Evolutionary conservation across 495 filamentous ascomycete species (phyloP).

Genomic region (Podospora tetraspora): DNA sequence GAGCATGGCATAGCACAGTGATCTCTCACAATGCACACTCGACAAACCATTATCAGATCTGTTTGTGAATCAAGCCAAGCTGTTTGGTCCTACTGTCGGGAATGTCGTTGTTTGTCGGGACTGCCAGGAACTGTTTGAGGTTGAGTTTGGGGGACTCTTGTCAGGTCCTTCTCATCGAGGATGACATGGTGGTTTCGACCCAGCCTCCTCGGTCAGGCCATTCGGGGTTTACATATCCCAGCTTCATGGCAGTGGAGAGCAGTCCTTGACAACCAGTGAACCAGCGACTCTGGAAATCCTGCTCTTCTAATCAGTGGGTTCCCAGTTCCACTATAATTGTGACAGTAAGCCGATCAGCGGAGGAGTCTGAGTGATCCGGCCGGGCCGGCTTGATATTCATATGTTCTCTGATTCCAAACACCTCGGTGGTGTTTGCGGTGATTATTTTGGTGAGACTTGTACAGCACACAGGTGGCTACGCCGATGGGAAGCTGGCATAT

Average conservation of each 20-base stretch:
- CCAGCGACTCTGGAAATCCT: neutral
- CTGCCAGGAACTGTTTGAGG: neutral
- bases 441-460: neutral
- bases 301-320: neutral
- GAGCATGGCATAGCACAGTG: slow-evolving; percentile 28
- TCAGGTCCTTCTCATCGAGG: neutral
- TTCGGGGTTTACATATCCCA: neutral
- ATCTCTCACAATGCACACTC: slow-evolving; percentile 28
- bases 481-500: too few relatives aligned
- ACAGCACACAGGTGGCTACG: neutral
- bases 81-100: neutral
- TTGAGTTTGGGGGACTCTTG: neutral
- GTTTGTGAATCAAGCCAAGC: slow-evolving; percentile 7
- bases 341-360: neutral
- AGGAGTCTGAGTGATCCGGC: neutral
- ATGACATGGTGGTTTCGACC: neutral
- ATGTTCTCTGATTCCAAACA: neutral
- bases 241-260: neutral
- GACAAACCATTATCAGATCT: slow-evolving; percentile 29
- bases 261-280: neutral
- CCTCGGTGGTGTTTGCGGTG: neutral
- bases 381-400: neutral
- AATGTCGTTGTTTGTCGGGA: neutral
- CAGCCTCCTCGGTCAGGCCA: neutral
- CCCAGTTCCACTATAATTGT: neutral